Base-by-base conservation (phyloP, 768 basidiomycete genomes). In the Mycena belliarum region DNA sequence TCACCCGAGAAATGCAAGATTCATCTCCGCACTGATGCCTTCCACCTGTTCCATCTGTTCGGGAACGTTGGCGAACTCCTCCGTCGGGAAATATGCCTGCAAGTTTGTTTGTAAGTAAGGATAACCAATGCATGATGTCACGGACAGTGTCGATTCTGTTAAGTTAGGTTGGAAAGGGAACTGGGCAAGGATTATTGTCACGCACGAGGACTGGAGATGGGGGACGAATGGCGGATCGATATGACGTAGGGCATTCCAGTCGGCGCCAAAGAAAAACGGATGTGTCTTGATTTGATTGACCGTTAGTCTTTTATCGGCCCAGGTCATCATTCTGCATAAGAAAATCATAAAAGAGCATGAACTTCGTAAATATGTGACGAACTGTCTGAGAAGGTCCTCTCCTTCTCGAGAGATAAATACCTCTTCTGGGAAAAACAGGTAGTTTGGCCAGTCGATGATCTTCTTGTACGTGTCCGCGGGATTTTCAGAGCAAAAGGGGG, bases 381-480 rank as follows among this genome's bases (percentile, higher is more conserved):
- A 95, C 94, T 87, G 79, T 65, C 88, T 79, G 67, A 99, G 88
- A 66, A 99, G 74, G 71, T 96, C 88, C 68, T 96, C 94, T 0
- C 92, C 90, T 74, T 98, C 96, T 47, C 85, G 81, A 54, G 92
- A 95, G 60, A 99, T 87, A 69, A 90, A 92, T 1, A 98, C 90
- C 67, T 99, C 95, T 65, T 97, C 93, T 0, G 96, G 96, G 78
- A 99, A 95, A 69, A 81, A 87, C 47, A 99, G 80, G 70, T 95
- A 94, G 60, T 85, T 85, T 41, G 85, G 84, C 96, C 96, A 99
- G 57, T 96, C 91, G 59, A 98, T 88, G 67, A 99, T 98, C 78
- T 98, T 98, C 70, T 94, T 89, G 79, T 99, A 99, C 18, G 95
- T 98, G 70, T 99, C 96, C 64, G 90, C 91, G 16, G 96, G 95